Conservation (phyloP, 371 early-diverging fungal genomes). For the Saksenaea oblongispora region DNA sequence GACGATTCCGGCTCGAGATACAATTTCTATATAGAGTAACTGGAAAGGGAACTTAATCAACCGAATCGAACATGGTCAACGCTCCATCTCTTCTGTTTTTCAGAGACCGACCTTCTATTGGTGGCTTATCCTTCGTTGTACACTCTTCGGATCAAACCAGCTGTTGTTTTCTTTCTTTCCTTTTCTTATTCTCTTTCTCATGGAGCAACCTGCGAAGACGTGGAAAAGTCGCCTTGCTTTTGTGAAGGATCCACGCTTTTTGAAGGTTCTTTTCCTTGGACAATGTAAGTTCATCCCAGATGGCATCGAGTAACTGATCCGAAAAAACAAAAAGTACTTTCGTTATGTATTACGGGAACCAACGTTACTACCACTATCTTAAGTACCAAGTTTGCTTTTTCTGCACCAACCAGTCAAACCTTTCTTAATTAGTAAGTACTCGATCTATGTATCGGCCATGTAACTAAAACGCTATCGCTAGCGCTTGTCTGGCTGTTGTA, state of each 20-base stretch:
- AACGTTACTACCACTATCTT: slow-evolving; percentile 61
- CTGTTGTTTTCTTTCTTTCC: neutral
- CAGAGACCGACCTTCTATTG: neutral
- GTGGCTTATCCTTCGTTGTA: neutral
- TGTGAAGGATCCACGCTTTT: slow-evolving; percentile 25
- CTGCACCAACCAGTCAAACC: slow-evolving; percentile 72
- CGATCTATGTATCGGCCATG: neutral
- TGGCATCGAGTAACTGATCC: neutral
- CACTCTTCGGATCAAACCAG: neutral
- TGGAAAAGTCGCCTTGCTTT: slow-evolving; percentile 29
- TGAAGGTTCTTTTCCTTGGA: slow-evolving; percentile 29
- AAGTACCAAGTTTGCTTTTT: slow-evolving; percentile 34
- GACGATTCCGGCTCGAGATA: no score
- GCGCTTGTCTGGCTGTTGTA: slow-evolving; percentile 60
- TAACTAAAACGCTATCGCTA: neutral
- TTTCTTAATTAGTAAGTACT: slow-evolving; percentile 60
- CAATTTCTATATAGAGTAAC: no score
- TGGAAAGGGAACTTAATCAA: no score
- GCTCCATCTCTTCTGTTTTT: no score
- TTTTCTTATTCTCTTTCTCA: neutral
- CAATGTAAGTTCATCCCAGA: slow-evolving; percentile 24
- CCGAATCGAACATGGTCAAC: no score
- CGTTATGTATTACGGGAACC: slow-evolving; percentile 75
- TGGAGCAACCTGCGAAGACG: neutral
- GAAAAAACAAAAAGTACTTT: slow-evolving; percentile 34